Percentiles rank a stretch among this genome's conserved stretches.
phyloP scores from a whole-genome alignment of 2,329 filamentous ascomycete species.

The Leptographium procerum region DNA sequence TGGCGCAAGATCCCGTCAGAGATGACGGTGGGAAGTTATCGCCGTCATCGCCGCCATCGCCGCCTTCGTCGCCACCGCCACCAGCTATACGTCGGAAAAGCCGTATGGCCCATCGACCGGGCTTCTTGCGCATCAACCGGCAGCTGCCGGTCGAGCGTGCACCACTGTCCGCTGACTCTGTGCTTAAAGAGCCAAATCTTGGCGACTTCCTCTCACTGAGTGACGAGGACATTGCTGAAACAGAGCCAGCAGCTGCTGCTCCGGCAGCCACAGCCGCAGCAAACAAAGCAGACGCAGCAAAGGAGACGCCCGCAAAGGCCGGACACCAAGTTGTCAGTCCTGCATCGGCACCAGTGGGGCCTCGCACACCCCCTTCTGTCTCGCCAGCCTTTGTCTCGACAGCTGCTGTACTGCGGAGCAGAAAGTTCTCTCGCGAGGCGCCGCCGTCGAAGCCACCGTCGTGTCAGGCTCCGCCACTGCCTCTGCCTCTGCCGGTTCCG shows the following conservation, averaged over 20 bases:
- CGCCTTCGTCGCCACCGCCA: neutral
- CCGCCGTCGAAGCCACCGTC: constrained; percentile 18
- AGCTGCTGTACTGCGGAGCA: neutral
- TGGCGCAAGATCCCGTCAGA: neutral
- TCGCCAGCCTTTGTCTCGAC: neutral
- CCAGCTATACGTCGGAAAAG: constrained; percentile 8
- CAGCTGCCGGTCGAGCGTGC: constrained; percentile 5
- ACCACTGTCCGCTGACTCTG: constrained; percentile 18
- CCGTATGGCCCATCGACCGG: constrained; percentile 1
- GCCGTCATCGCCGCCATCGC: neutral
- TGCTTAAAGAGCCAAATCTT: constrained; percentile 39
- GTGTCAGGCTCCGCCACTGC: constrained; percentile 14
- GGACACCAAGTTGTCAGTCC: neutral
- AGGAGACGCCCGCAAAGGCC: neutral
- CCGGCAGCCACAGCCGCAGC: neutral
- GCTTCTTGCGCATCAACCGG: constrained; percentile 8
- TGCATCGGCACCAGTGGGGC: neutral
- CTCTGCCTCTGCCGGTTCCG: constrained; percentile 15
- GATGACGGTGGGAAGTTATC: neutral
- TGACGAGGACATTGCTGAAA: constrained; percentile 48
- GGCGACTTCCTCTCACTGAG: constrained; percentile 42
- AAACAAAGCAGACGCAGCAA: neutral
- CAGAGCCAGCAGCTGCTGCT: neutral
- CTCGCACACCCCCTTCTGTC: neutral
- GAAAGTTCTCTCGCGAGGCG: constrained; percentile 2